Evolutionary conservation across 1,139 yeast species (phyloP).

Genomic region (Yamadazyma kanchanaburiensis): DNA sequence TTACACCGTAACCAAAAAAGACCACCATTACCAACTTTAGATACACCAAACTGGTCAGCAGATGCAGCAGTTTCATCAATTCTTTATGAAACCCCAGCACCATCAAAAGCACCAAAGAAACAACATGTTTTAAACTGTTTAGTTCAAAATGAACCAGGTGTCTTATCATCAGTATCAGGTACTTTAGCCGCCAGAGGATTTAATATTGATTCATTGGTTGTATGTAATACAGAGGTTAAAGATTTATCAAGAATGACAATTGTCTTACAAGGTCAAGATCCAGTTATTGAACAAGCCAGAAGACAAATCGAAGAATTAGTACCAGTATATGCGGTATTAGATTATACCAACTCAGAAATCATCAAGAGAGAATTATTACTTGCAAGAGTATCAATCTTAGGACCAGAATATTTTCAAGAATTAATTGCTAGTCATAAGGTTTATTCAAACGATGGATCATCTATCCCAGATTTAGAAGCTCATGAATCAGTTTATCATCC

Average conservation of each 20-base stretch:
- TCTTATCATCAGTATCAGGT: conserved; percentile 86
- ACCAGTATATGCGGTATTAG: conserved; percentile 96
- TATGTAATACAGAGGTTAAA: conserved; percentile 93
- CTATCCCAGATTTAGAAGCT: conserved; percentile 48
- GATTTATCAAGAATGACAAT: conserved; percentile 97
- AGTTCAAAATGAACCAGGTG: conserved; percentile 99
- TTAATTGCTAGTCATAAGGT: conserved; percentile 82
- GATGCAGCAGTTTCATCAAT: conserved; percentile 95
- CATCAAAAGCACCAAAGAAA: conserved; percentile 62
- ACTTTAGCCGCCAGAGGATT: conserved; percentile 97
- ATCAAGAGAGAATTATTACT: conserved; percentile 86
- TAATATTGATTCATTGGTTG: conserved; percentile 95
- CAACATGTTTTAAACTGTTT: conserved; percentile 93
- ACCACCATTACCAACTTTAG: conserved; percentile 93
- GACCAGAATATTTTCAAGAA: conserved; percentile 97
- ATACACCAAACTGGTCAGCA: conserved; percentile 93
- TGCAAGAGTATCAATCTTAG: conserved; percentile 88
- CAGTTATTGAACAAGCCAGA: conserved; percentile 97
- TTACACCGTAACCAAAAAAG: conserved; percentile 81
- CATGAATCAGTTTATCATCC: conserved; percentile 73
- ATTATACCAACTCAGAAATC: conserved; percentile 86
- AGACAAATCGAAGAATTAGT: conserved; percentile 97
- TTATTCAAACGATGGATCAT: conserved; percentile 35
- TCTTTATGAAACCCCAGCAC: conserved; percentile 87
- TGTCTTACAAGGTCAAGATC: conserved; percentile 91